Conservation (phyloP, 176 grass and related monocot species). For the Aegilops bicornis region DNA sequence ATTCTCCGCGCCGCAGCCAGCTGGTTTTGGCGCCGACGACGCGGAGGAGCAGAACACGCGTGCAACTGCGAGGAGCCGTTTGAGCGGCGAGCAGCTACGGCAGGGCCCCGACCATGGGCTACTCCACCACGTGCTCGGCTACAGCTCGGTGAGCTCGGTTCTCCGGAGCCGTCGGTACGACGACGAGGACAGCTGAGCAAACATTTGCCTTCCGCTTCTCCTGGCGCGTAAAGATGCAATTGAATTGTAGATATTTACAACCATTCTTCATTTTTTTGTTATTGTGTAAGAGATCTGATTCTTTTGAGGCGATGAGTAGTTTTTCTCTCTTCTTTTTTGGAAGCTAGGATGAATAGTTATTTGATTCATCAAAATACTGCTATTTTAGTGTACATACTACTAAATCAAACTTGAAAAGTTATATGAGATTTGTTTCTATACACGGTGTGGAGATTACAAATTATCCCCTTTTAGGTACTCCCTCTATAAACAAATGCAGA, state of each 20-base stretch:
- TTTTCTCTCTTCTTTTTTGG: not conserved
- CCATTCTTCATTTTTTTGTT: slow-evolving; percentile 28
- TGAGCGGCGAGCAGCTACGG: slow-evolving; percentile 42
- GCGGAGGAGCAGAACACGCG: not conserved
- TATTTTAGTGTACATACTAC: no score
- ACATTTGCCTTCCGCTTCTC: not conserved
- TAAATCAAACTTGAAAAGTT: no score
- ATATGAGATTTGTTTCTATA: no score
- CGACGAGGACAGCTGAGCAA: slow-evolving; percentile 10
- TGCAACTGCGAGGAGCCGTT: not conserved
- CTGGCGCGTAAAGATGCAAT: not conserved
- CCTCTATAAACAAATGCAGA: no score
- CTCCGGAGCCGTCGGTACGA: slow-evolving; percentile 48
- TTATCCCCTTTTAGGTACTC: no score
- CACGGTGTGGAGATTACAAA: no score
- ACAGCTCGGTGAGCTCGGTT: slow-evolving; percentile 49
- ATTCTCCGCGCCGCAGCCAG: slow-evolving; percentile 55
- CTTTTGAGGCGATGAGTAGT: not conserved
- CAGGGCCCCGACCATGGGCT: slow-evolving; percentile 16
- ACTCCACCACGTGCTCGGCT: slow-evolving; percentile 49
- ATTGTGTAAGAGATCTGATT: not conserved
- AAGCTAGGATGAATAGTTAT: not conserved
- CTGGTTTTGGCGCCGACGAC: not conserved
- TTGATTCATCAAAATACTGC: not conserved
- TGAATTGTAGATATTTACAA: not conserved